Conservation (phyloP, 495 filamentous ascomycete genomes). For the Darksidea phi region DNA sequence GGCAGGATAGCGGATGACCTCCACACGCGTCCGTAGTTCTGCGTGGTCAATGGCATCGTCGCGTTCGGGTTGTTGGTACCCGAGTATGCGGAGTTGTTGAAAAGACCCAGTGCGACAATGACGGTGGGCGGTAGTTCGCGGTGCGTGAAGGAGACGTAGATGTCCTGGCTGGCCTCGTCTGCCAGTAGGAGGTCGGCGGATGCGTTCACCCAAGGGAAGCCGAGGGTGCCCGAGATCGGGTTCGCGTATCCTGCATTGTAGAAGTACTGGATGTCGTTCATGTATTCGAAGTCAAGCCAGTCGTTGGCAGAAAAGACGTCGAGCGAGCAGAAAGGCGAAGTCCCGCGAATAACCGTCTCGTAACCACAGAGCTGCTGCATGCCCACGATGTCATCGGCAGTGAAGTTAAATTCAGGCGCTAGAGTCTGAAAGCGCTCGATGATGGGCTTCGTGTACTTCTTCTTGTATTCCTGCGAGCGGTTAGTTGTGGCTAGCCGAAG, state of each 20-base stretch:
- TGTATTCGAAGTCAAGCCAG: slow-evolving; percentile 52
- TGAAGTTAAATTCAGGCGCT: slow-evolving; percentile 50
- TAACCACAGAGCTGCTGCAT: slow-evolving; percentile 54
- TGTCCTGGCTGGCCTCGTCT: slow-evolving; percentile 41
- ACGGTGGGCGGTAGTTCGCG: slow-evolving; percentile 52
- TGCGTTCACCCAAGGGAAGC: slow-evolving; percentile 52
- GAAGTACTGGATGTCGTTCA: slow-evolving; percentile 49
- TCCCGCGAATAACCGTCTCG: slow-evolving; percentile 51
- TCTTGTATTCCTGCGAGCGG: slow-evolving; percentile 36
- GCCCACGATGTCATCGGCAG: slow-evolving; percentile 49
- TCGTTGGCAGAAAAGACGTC: slow-evolving; percentile 51
- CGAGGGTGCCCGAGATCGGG: slow-evolving; percentile 45
- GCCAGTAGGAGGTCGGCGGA: slow-evolving; percentile 43
- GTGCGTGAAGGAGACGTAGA: slow-evolving; percentile 53
- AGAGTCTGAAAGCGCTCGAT: slow-evolving; percentile 45
- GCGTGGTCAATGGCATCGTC: slow-evolving; percentile 50
- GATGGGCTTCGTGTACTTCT: slow-evolving; percentile 50
- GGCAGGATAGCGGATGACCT: slow-evolving; percentile 48
- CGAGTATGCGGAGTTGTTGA: slow-evolving; percentile 50
- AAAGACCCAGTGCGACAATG: slow-evolving; percentile 50
- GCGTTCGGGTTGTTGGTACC: slow-evolving; percentile 42
- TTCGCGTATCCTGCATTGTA: slow-evolving; percentile 53
- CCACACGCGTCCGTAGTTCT: slow-evolving; percentile 51
- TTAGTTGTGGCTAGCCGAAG: neutral
- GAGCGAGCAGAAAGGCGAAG: slow-evolving; percentile 49